phyloP scores from a whole-genome alignment of 441 rosid species.

The Syzygium syzygioides region DNA sequence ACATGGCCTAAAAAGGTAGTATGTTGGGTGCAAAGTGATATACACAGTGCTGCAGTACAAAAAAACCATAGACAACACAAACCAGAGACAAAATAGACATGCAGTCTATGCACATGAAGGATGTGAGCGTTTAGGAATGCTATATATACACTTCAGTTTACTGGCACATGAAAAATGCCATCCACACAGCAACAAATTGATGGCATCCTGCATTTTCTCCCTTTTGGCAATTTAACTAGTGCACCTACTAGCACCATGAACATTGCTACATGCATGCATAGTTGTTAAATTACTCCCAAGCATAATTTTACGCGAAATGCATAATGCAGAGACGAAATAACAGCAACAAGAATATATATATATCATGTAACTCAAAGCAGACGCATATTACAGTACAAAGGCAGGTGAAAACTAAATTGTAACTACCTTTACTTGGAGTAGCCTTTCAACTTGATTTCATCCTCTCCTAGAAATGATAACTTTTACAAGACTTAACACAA shows the following conservation, averaged over 20 bases:
- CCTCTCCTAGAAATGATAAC: slow-evolving; percentile 21
- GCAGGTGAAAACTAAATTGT: background rate
- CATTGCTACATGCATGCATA: background rate
- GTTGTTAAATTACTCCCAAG: background rate
- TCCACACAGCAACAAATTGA: background rate
- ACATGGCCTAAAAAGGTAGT: background rate
- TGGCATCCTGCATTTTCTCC: background rate
- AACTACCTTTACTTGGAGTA: slow-evolving; percentile 18
- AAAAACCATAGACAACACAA: background rate
- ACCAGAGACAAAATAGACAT: background rate
- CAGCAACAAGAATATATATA: background rate
- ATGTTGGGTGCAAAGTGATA: background rate
- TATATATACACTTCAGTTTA: background rate
- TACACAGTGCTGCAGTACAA: background rate
- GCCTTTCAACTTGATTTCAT: slow-evolving; percentile 17
- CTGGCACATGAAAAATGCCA: background rate
- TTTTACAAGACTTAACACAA: slow-evolving; percentile 18
- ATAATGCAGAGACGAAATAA: background rate
- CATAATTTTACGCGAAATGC: background rate
- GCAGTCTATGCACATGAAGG: background rate
- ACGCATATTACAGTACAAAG: background rate
- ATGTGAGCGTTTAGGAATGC: background rate
- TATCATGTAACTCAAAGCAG: background rate
- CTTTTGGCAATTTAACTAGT: background rate
- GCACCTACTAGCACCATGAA: background rate